These are phyloP conservation scores for Penicillium sp. DNA, from an alignment of 2,329 filamentous ascomycete genomes.

Conservation along the genomic window DNA sequence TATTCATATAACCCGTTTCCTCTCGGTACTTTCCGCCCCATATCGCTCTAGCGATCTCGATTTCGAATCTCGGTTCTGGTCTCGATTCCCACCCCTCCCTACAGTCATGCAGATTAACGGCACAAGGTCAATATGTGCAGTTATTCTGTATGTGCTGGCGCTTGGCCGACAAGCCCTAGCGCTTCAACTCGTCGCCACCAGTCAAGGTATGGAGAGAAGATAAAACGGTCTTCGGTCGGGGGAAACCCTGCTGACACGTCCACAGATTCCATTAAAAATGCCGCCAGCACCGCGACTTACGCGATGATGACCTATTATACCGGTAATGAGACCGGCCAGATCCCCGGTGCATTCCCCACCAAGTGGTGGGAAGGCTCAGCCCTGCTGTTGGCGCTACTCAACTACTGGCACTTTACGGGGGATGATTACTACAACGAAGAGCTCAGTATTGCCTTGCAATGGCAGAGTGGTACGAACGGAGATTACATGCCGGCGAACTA, in stretches of 20 bases:
- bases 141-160: slow-evolving; percentile 5
- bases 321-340: slow-evolving; percentile 52
- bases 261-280: slow-evolving; percentile 45
- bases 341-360: slow-evolving; percentile 61
- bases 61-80: background rate
- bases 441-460: slow-evolving; percentile 44
- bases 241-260: background rate
- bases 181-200: slow-evolving; percentile 7
- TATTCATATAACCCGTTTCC: background rate
- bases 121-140: slow-evolving; percentile 10
- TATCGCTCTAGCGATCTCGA: background rate
- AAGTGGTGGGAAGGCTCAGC: slow-evolving; percentile 76
- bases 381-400: slow-evolving; percentile 67
- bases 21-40: background rate
- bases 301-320: slow-evolving; percentile 55
- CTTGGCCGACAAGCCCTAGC: slow-evolving; percentile 4
- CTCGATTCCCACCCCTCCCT: background rate
- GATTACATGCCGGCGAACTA: slow-evolving; percentile 42
- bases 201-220: slow-evolving; percentile 5
- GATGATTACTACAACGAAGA: slow-evolving; percentile 63
- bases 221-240: background rate
- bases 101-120: slow-evolving; percentile 8
- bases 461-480: slow-evolving; percentile 33
- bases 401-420: slow-evolving; percentile 69
- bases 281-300: slow-evolving; percentile 44